phyloP scores from a whole-genome alignment of 2,329 filamentous ascomycete genomes.

The Reticulascus tulasneorum region DNA sequence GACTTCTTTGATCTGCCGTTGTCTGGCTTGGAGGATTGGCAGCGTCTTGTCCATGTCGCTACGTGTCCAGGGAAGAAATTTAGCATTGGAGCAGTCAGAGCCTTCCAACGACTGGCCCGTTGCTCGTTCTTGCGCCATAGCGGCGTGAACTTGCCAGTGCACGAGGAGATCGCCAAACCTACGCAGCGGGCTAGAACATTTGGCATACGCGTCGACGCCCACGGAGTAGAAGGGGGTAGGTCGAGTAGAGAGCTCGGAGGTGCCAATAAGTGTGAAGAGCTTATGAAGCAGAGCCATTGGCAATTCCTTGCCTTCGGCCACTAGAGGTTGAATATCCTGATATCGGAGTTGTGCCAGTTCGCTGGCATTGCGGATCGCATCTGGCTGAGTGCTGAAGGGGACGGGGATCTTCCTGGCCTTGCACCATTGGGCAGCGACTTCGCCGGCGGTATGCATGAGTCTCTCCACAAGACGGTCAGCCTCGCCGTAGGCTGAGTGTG shows the following conservation, averaged over 20 bases:
- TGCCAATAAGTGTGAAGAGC: slow-evolving; percentile 39
- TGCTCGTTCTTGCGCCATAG: slow-evolving; percentile 44
- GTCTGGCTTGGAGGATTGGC: slow-evolving; percentile 47
- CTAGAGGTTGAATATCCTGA: slow-evolving; percentile 31
- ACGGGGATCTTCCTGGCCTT: slow-evolving; percentile 52
- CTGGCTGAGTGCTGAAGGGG: slow-evolving; percentile 52
- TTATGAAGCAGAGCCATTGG: slow-evolving; percentile 26
- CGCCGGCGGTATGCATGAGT: slow-evolving; percentile 59
- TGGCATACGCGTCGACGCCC: slow-evolving; percentile 58
- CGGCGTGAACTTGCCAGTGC: slow-evolving; percentile 64
- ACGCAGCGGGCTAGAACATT: slow-evolving; percentile 63
- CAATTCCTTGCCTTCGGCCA: slow-evolving; percentile 26
- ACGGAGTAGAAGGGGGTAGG: slow-evolving; percentile 54
- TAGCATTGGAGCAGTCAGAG: slow-evolving; percentile 18
- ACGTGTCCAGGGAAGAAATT: slow-evolving; percentile 43
- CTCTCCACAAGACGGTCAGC: slow-evolving; percentile 38
- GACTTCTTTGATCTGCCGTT: slow-evolving; percentile 45
- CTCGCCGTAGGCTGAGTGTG: slow-evolving; percentile 21
- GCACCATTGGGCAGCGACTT: slow-evolving; percentile 60
- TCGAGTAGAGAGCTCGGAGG: slow-evolving; percentile 46
- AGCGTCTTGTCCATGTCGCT: slow-evolving; percentile 39
- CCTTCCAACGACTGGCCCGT: slow-evolving; percentile 17
- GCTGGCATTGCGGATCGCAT: slow-evolving; percentile 30
- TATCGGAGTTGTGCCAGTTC: slow-evolving; percentile 32
- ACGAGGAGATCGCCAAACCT: slow-evolving; percentile 59